Evolutionary conservation across 768 basidiomycete species (phyloP), one percentile per base, ranked within the genome.

Genomic region (Trichaptum fuscoviolaceum): DNA sequence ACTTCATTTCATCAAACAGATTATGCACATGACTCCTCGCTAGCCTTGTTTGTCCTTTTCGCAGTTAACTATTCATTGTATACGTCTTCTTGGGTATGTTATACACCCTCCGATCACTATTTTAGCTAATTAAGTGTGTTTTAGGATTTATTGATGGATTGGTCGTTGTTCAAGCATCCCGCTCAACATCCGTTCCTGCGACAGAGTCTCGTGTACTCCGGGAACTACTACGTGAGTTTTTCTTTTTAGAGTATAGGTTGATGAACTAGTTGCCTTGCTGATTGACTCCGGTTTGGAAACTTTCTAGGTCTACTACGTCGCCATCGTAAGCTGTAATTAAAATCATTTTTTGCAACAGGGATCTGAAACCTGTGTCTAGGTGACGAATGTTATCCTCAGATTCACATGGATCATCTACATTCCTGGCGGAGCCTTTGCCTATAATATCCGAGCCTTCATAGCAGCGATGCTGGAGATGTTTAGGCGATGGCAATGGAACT

Each of bases 401-500:
- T 98, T 95, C 77, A 77, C 83, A 25, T 99, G 94, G 92, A 73
- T 95, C 17, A 75, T 89, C 62, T 96, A 94, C 74, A 82, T 95
- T 62, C 90, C 91, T 2, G 68, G 68, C 30, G 27, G 71, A 1
- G 83, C 83, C 0, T 81, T 83, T 0, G 79, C 79, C 69, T 76
- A 82, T 65, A 80, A 83, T 67, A 59, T 90, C 27, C 84, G 89
- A 26, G 78, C 85, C 0, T 95, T 93, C 77, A 80, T 93, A 59
- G 83, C 78, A 15, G 93, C 82, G 1, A 69, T 89, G 63, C 71
- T 93, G 57, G 96, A 99, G 73, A 85, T 94, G 74, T 70, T 93
- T 7, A 79, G 96, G 58, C 83, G 96, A 64, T 86, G 87, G 77
- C 90, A 90, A 70, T 99, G 96, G 96, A 97, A 96, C 76, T 91